phyloP scores from a whole-genome alignment of 805 yeast genomes.

The Yarrowia porcina region DNA sequence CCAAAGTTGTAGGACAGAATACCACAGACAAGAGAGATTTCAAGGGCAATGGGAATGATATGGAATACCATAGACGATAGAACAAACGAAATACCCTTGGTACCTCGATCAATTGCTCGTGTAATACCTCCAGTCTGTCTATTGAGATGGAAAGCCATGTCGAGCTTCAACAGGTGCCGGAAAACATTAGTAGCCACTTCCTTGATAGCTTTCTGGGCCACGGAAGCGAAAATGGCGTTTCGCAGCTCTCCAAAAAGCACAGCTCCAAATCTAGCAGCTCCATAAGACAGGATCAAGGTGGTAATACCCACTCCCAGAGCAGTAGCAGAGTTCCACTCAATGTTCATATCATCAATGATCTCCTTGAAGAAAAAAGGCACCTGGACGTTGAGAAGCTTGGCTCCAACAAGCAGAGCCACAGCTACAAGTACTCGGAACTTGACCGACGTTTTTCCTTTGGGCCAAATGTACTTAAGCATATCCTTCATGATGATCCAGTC shows the following conservation, averaged over 20 bases:
- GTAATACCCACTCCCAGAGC: slow-evolving; percentile 64
- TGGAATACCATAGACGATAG: slow-evolving; percentile 97
- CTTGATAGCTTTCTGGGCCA: slow-evolving; percentile 90
- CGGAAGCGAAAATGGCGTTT: slow-evolving; percentile 93
- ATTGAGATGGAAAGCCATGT: slow-evolving; percentile 82
- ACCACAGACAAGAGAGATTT: slow-evolving; percentile 89
- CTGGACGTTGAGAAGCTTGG: slow-evolving; percentile 87
- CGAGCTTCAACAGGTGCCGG: slow-evolving; percentile 75
- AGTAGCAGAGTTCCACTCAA: slow-evolving; percentile 74
- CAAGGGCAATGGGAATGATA: slow-evolving; percentile 87
- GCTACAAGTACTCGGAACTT: slow-evolving; percentile 76
- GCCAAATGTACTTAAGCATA: slow-evolving; percentile 40
- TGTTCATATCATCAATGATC: slow-evolving; percentile 88
- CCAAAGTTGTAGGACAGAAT: slow-evolving; percentile 93
- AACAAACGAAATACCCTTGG: slow-evolving; percentile 93
- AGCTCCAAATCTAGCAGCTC: slow-evolving; percentile 91
- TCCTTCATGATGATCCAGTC: slow-evolving; percentile 32
- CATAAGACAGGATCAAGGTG: slow-evolving; percentile 75
- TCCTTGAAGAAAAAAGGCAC: slow-evolving; percentile 92
- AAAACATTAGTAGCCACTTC: slow-evolving; percentile 87
- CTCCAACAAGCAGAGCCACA: slow-evolving; percentile 63
- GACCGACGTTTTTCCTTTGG: slow-evolving; percentile 38
- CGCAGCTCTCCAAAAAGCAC: slow-evolving; percentile 91
- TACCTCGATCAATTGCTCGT: slow-evolving; percentile 95
- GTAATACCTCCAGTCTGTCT: slow-evolving; percentile 96